Evolutionary conservation across 805 yeast genomes (phyloP), one percentile per base, ranked within the genome.

Genomic region (Kodamaea nitidulidarum): DNA sequence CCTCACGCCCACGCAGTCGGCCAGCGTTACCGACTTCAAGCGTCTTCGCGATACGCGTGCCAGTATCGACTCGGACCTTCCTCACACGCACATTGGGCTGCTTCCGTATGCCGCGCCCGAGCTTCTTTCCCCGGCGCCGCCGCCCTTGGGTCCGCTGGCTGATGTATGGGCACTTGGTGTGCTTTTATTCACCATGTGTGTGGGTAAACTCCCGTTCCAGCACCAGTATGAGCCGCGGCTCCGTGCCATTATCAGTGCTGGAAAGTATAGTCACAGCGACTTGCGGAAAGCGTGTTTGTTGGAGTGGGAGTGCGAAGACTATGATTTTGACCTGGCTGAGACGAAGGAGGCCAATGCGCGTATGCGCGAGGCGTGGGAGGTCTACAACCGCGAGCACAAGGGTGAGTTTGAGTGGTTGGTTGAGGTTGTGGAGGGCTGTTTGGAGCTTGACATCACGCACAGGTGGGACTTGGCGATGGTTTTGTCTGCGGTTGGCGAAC

Each of bases 161-260:
- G 98, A 90, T 61, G 73, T 86, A 4, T 90, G 97, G 97, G 95
- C 96, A 0, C 70, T 85, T 32, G 98, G 97, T 3, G 85, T 88
- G 0, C 63, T 84, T 46, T 50, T 83, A 3, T 88, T 77, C 58
- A 80, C 95, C 1, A 74, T 88, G 76, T 60, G 81, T 20, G 73
- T 78, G 16, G 90, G 95, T 0, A 76, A 72, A 46, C 59, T 90
- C 36, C 96, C 96, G 1, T 90, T 90, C 63, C 80, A 78, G 43
- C 95, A 88, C 55, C 75, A 75, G n/a, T 84, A 80, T 56, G 88
- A 85, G 50, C 95, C 95, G 8, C 67, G 88, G 45, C 65, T 90
- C 44, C 72, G 87, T 29, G 77, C 84, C 9, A 73, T 79, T 67
- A 90, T 90, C 31, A 60, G 79, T 21, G 74, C 81, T 3, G 91